Percentiles rank a stretch among this genome's conserved stretches.
Evolutionary conservation across 805 yeast genomes (phyloP).

Genomic region (Starmerella potacharoeniae): DNA sequence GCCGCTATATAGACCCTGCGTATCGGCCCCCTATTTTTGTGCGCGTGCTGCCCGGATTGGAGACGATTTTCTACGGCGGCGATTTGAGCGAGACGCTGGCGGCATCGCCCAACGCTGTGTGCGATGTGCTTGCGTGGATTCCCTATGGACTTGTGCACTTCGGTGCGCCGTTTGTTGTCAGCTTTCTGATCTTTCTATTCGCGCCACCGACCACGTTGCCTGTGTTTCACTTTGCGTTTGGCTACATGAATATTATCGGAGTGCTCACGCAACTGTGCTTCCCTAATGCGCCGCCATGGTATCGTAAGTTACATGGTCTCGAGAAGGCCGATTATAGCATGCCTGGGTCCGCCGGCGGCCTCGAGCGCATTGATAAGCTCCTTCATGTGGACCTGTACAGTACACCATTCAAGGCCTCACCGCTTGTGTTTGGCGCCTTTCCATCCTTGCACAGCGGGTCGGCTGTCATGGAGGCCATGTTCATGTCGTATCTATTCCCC

Average conservation of each 20-base stretch:
- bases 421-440: constrained; percentile 85
- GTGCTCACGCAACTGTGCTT: constrained; percentile 70
- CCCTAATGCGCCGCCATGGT: constrained; percentile 99
- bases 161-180: constrained; percentile 79
- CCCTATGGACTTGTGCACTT: constrained; percentile 91
- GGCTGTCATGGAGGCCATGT: constrained; percentile 86
- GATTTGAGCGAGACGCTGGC: constrained; percentile 77
- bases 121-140: constrained; percentile 86
- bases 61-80: constrained; percentile 84
- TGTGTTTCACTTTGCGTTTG: constrained; percentile 84
- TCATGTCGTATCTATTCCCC: constrained; percentile 76
- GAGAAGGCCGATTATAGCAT: constrained; percentile 83
- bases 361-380: constrained; percentile 71
- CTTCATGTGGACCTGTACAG: constrained; percentile 77
- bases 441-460: constrained; percentile 87
- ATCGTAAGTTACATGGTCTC: constrained; percentile 69
- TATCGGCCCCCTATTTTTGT: constrained; percentile 86
- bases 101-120: constrained; percentile 46
- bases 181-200: constrained; percentile 65
- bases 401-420: constrained; percentile 68
- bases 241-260: constrained; percentile 83
- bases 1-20: constrained; percentile 57
- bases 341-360: constrained; percentile 93
- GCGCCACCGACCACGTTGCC: constrained; percentile 84
- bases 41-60: constrained; percentile 79